Conservation (phyloP, 179 eudicot species). For the Sideroxylon spinosum region DNA sequence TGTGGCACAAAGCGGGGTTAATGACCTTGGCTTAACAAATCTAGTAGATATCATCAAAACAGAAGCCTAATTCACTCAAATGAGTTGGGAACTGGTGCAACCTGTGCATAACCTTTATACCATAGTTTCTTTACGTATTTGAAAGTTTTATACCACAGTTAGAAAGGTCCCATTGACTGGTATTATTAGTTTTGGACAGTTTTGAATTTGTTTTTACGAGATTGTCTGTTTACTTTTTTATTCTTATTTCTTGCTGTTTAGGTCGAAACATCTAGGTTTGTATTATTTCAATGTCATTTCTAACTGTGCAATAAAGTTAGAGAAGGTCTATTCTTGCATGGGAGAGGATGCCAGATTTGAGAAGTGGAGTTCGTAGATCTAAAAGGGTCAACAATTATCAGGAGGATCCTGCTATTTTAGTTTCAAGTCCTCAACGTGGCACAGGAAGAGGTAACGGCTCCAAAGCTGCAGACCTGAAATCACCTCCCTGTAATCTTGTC, state of each 20-base stretch:
- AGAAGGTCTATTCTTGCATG: constrained; percentile 25
- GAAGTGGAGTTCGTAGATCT: constrained; percentile 31
- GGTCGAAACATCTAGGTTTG: constrained; percentile 9
- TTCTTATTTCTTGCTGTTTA: background rate
- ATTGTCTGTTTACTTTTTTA: background rate
- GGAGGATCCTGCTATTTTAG: constrained; percentile 25
- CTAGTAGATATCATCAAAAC: background rate
- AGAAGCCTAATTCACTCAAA: background rate
- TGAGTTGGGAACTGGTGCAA: background rate
- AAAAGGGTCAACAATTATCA: constrained; percentile 25
- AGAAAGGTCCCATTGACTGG: background rate
- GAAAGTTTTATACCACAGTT: no score
- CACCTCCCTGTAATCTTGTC: constrained; percentile 28
- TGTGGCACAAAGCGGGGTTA: background rate
- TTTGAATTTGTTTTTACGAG: background rate
- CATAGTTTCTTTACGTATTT: background rate
- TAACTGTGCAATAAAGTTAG: constrained; percentile 12
- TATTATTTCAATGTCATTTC: background rate
- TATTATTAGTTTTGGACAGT: background rate
- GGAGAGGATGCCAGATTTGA: constrained; percentile 36
- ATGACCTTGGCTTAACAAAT: background rate
- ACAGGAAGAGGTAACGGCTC: constrained; percentile 21
- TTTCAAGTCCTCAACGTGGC: constrained; percentile 31
- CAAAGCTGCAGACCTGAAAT: constrained; percentile 21
- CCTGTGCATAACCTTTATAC: background rate